phyloP scores from a whole-genome alignment of 1,284 basidiomycete genomes.

The Boletus semigastroideus region DNA sequence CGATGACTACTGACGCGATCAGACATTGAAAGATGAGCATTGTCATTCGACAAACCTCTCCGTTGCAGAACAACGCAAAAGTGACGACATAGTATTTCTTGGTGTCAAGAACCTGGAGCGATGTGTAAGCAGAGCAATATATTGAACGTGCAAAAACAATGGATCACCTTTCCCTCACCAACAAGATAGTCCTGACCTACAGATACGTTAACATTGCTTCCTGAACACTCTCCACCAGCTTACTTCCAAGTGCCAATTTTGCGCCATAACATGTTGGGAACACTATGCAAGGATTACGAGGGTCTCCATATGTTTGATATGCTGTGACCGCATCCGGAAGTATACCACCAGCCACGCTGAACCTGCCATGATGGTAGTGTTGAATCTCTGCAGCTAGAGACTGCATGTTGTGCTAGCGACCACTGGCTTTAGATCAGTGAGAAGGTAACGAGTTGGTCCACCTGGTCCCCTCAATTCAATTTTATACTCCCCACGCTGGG shows the following conservation, averaged over 20 bases:
- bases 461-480: background rate
- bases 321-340: background rate
- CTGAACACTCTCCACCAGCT: background rate
- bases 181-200: background rate
- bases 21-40: background rate
- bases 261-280: background rate
- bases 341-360: background rate
- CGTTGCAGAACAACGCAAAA: background rate
- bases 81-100: background rate
- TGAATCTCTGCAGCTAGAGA: slow-evolving; percentile 1
- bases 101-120: background rate
- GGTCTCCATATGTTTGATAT: background rate
- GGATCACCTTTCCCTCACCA: background rate
- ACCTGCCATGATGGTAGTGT: background rate
- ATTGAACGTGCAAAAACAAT: background rate
- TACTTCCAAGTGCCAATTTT: background rate
- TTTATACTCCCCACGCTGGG: slow-evolving; percentile 3
- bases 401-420: slow-evolving; percentile 7
- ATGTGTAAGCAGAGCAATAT: background rate
- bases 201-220: background rate
- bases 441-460: background rate
- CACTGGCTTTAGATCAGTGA: background rate
- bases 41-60: background rate
- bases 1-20: slow-evolving; percentile 43
- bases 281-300: background rate